Conservation (phyloP, 2,329 filamentous ascomycete species). For the Moelleriella libera region DNA sequence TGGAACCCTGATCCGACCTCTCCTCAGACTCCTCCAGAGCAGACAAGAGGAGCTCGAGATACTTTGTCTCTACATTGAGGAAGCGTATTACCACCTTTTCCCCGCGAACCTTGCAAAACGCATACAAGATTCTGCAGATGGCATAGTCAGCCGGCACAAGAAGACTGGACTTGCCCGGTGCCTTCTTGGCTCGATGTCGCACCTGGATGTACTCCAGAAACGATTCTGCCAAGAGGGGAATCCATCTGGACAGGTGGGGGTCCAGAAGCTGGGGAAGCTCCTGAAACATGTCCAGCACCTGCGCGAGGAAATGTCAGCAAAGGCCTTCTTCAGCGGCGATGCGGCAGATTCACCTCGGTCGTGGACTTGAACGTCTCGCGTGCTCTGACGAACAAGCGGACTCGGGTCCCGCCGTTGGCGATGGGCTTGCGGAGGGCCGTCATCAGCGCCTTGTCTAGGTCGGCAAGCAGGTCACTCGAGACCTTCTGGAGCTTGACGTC, state of each 20-base stretch:
- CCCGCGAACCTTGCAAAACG: constrained; percentile 86
- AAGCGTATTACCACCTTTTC: constrained; percentile 88
- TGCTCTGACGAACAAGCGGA: constrained; percentile 34
- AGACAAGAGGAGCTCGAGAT: constrained; percentile 66
- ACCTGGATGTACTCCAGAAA: constrained; percentile 54
- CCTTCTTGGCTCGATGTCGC: constrained; percentile 24
- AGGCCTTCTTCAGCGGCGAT: background rate
- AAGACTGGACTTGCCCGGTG: constrained; percentile 20
- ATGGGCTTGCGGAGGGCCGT: constrained; percentile 39
- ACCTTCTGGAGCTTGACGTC: constrained; percentile 49
- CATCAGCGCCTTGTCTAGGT: constrained; percentile 39
- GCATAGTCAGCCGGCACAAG: constrained; percentile 49
- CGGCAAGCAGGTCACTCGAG: constrained; percentile 42
- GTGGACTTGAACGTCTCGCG: constrained; percentile 34
- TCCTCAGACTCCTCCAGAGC: constrained; percentile 52
- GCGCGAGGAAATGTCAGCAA: background rate
- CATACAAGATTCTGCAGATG: constrained; percentile 70
- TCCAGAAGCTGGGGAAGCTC: constrained; percentile 91
- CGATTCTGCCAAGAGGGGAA: constrained; percentile 61
- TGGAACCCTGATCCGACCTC: constrained; percentile 6
- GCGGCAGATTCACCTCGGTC: constrained; percentile 22
- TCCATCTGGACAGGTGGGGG: constrained; percentile 60
- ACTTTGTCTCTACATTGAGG: constrained; percentile 75
- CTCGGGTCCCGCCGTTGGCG: constrained; percentile 22
- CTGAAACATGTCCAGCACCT: constrained; percentile 75